Base-by-base conservation (phyloP, 2,329 filamentous ascomycete genomes). In the Fusarium sp. region DNA sequence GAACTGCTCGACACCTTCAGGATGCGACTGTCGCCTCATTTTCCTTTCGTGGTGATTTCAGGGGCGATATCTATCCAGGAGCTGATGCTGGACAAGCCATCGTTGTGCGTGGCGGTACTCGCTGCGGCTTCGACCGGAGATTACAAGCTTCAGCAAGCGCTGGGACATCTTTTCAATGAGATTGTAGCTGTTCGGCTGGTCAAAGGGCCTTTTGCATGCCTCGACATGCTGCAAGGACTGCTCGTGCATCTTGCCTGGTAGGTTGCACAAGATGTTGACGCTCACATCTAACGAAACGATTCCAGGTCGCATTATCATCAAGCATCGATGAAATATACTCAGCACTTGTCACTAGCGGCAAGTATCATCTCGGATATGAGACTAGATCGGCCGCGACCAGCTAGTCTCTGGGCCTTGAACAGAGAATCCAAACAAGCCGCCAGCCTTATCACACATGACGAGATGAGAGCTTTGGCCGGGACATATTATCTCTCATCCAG, bases 231-330 rank as follows among this genome's bases (percentile, higher is more conserved):
- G 4, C 73, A 75, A 49, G 70, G 69, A 13, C 63, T 75, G 0
- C 62, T 75, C 9, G 64, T 75, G 2, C 62, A 68, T 29, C 21
- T 75, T 15, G 72, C 73, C 10, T 75, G 73, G 72, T 75, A 65
- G 17, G 61, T 43, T 7, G 7, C 9, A 6, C 9, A 7, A 2
- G 8, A 11, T 21, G 8, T 15, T 27, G 4, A 4, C 15, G 3
- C 25, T 49, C 31, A 11, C 33, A 29, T 42, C 59, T 67, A 55
- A 71, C 13, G 4, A 9, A 55, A 71, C 13, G 4, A 9, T 2
- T 5, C 11, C 31, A 75, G 72, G 72, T 73, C 72, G 3, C 73
- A 75, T 53, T 74, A 67, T 35, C 73, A 73, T 21, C 70, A 70
- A 15, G 53, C 64, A 5, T 66, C 66, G 3, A 63, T 70, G 45